Evolutionary conservation across 2,329 filamentous ascomycete species (phyloP).

Genomic region (Xylaria sp.): DNA sequence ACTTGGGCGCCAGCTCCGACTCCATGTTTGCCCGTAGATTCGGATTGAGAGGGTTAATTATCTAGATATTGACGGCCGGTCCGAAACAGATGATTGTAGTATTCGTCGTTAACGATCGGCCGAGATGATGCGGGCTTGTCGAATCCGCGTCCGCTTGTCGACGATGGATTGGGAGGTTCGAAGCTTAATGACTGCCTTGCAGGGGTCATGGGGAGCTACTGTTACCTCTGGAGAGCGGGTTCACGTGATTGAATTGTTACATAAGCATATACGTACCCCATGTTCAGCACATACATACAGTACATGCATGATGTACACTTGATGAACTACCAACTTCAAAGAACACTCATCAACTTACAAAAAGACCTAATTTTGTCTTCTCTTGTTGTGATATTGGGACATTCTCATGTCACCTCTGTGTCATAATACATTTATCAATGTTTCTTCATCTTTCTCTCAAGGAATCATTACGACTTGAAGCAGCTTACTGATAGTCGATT

Average conservation of each 20-base stretch:
- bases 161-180: conserved; percentile 21
- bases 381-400: neutral
- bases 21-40: conserved; percentile 47
- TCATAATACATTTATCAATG: no score
- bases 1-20: conserved; percentile 76
- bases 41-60: neutral
- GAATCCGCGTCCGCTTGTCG: conserved; percentile 25
- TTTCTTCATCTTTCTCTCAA: neutral
- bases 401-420: neutral
- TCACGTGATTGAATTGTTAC: conserved; percentile 25
- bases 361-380: neutral
- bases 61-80: no score
- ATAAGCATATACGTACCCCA: conserved; percentile 14
- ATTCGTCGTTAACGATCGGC: conserved; percentile 1
- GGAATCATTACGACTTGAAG: neutral
- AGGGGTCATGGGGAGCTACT: conserved; percentile 24
- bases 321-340: neutral
- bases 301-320: neutral
- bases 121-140: conserved; percentile 10
- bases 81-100: neutral
- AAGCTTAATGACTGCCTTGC: conserved; percentile 31
- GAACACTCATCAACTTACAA: neutral
- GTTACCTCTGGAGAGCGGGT: conserved; percentile 5
- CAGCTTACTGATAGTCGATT: neutral
- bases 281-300: neutral